These are phyloP conservation scores for Hura crepitans DNA, from an alignment of 441 rosid species.

Conservation along the genomic window DNA sequence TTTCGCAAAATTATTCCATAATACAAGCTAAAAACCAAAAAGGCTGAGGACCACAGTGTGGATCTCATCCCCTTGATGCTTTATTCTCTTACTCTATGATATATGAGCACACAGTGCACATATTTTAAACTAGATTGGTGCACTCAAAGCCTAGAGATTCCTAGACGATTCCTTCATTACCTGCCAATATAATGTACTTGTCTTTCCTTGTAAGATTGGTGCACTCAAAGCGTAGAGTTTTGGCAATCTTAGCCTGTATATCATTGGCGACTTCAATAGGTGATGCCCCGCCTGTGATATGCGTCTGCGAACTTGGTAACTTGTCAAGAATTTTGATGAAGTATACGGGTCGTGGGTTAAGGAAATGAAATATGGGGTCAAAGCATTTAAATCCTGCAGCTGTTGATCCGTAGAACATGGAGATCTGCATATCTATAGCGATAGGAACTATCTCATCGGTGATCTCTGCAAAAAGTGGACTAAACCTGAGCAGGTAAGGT, in stretches of 20 bases:
- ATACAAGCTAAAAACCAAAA: not conserved
- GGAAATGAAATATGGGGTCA: constrained; percentile 47
- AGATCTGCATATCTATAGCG: constrained; percentile 45
- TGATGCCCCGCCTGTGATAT: constrained; percentile 30
- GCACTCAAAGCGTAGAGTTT: constrained; percentile 53
- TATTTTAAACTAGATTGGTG: not conserved
- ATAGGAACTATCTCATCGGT: constrained; percentile 56
- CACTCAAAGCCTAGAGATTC: too few relatives aligned
- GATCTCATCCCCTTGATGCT: too few relatives aligned
- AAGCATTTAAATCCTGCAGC: constrained; percentile 59
- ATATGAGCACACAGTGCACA: not conserved
- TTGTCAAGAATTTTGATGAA: constrained; percentile 35
- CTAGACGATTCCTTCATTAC: constrained; percentile 45
- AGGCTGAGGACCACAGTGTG: not conserved
- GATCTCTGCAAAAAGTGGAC: constrained; percentile 60
- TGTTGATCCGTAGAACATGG: constrained; percentile 69
- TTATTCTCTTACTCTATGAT: too few relatives aligned
- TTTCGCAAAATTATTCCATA: not conserved
- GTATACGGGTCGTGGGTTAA: constrained; percentile 43
- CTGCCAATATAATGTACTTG: constrained; percentile 60
- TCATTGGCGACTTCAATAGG: constrained; percentile 53
- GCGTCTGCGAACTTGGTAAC: constrained; percentile 35
- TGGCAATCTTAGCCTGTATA: constrained; percentile 50
- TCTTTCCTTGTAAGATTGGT: constrained; percentile 63
- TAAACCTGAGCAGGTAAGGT: constrained; percentile 66